These are phyloP conservation scores for Cyanidioschyzon merolae DNA, from an alignment of 23 red algal species.

Conservation along the genomic window DNA sequence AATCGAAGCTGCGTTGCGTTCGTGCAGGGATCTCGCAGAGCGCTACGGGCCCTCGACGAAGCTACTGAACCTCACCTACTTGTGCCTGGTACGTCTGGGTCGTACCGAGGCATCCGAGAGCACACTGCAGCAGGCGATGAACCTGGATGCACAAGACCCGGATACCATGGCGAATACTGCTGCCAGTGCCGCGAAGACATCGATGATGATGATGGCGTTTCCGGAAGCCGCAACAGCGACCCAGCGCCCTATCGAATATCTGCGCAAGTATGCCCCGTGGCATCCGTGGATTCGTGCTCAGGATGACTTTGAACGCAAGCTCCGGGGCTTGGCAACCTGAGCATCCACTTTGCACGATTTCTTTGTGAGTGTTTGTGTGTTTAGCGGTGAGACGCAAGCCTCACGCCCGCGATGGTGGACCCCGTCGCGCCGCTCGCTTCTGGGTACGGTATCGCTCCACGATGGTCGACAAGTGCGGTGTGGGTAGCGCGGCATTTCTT, in stretches of 20 bases:
- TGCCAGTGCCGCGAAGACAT: conserved; percentile 9
- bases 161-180: conserved; percentile 57
- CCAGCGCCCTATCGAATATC: neutral
- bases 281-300: neutral
- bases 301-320: neutral
- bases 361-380: too few relatives aligned
- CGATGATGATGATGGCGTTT: neutral
- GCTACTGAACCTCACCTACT: conserved; percentile 63
- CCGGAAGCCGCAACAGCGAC: neutral
- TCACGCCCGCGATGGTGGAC: too few relatives aligned
- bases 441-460: neutral
- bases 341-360: too few relatives aligned
- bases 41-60: conserved; percentile 64
- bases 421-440: too few relatives aligned
- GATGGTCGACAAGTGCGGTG: neutral
- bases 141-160: conserved; percentile 52
- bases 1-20: conserved; percentile 44
- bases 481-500: neutral
- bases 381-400: too few relatives aligned
- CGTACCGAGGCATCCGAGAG: conserved; percentile 52
- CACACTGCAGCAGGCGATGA: conserved; percentile 58
- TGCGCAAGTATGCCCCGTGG: neutral
- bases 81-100: conserved; percentile 51
- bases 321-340: too few relatives aligned
- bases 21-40: conserved; percentile 61